These are phyloP conservation scores for Sporothrix brunneoviolacea DNA, from an alignment of 2,329 filamentous ascomycete species.

Conservation along the genomic window DNA sequence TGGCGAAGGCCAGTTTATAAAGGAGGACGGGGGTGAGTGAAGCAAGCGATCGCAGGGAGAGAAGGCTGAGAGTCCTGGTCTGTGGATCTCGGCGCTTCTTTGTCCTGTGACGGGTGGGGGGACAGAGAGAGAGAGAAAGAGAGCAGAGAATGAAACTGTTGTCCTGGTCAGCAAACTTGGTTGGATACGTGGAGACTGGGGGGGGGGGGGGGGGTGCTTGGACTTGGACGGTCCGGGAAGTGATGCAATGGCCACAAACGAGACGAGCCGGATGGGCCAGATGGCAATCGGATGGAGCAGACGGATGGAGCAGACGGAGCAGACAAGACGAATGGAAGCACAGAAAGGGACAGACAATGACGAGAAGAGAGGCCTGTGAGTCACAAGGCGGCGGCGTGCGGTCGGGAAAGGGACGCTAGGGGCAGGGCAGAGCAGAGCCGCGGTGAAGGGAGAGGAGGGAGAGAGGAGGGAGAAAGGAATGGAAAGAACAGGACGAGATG, in stretches of 20 bases:
- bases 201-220: background rate
- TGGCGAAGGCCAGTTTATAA: conserved; percentile 1
- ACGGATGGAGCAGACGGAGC: background rate
- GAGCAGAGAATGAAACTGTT: background rate
- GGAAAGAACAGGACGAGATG: background rate
- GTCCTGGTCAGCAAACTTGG: background rate
- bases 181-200: background rate
- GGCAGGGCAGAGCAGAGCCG: background rate
- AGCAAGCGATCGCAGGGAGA: background rate
- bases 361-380: background rate
- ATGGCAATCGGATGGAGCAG: background rate
- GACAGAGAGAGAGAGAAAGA: background rate
- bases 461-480: conserved; percentile 6
- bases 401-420: conserved; percentile 1
- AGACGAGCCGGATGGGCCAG: background rate
- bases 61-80: conserved; percentile 8
- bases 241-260: conserved; percentile 5
- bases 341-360: background rate
- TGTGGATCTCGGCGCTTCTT: background rate
- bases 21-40: background rate
- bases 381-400: conserved; percentile 8
- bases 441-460: conserved; percentile 15
- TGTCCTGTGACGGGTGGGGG: background rate
- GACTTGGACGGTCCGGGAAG: background rate
- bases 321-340: background rate